Percentiles rank a stretch among this genome's conserved stretches.
These are phyloP conservation scores for Lactifluus pinguis DNA, from an alignment of 768 basidiomycete genomes.

Conservation along the genomic window DNA sequence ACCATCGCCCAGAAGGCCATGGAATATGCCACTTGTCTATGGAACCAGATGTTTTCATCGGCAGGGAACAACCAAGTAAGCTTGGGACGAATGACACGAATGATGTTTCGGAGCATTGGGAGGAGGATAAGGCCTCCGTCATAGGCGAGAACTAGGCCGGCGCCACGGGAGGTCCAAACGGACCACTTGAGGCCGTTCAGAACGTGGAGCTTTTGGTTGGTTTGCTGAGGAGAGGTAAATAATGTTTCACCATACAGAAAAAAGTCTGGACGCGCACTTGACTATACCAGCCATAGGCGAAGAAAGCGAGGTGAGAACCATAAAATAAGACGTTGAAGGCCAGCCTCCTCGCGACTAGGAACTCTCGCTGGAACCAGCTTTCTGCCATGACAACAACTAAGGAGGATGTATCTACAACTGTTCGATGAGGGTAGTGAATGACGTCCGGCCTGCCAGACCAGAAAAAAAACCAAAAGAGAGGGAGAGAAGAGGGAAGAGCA, in stretches of 20 bases:
- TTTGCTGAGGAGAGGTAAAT: conserved; percentile 33
- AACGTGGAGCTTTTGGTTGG: conserved; percentile 53
- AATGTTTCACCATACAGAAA: not conserved
- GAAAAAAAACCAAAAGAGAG: conserved; percentile 8
- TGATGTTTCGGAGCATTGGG: conserved; percentile 83
- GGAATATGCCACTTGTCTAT: conserved; percentile 88
- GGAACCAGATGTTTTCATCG: conserved; percentile 96
- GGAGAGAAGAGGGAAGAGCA: not conserved
- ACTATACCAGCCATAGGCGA: conserved; percentile 82
- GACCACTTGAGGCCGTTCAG: conserved; percentile 77
- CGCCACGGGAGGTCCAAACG: conserved; percentile 87
- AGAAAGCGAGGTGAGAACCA: conserved; percentile 62
- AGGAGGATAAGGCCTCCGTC: conserved; percentile 81
- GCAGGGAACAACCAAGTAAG: conserved; percentile 80
- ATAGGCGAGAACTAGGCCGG: conserved; percentile 82
- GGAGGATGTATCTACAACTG: conserved; percentile 19
- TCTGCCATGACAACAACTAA: conserved; percentile 42
- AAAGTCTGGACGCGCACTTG: conserved; percentile 41
- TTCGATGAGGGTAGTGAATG: conserved; percentile 23
- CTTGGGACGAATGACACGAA: conserved; percentile 74
- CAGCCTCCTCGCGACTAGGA: conserved; percentile 53
- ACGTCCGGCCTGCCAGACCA: conserved; percentile 47
- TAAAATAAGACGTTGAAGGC: conserved; percentile 75
- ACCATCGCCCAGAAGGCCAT: conserved; percentile 91
- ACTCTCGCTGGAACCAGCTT: conserved; percentile 66